Percentiles rank a stretch among this genome's conserved stretches.
Evolutionary conservation across 2,329 filamentous ascomycete species (phyloP).

Genomic region (Hypoxylon sp.): DNA sequence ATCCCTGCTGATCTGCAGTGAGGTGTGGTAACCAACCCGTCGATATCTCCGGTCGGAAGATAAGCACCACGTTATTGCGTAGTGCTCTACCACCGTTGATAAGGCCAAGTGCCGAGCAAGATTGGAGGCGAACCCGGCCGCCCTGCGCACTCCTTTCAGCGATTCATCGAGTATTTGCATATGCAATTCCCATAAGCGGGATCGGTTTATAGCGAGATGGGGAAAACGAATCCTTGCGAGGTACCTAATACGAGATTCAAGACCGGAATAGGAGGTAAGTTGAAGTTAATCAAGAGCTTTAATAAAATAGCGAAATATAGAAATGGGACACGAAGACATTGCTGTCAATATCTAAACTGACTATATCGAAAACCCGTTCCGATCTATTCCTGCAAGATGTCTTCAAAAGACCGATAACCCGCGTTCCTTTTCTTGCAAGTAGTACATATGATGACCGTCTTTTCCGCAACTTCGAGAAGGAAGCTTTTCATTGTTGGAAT

Average conservation of each 20-base stretch:
- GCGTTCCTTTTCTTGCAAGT: slow-evolving; percentile 43
- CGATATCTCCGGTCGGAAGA: slow-evolving; percentile 33
- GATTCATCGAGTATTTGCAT: neutral
- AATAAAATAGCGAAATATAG: no score
- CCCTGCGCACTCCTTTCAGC: neutral
- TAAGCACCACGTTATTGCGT: slow-evolving; percentile 15
- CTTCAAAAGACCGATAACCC: slow-evolving; percentile 43
- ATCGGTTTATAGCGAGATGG: no score
- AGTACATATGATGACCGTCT: slow-evolving; percentile 46
- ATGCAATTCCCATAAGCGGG: no score
- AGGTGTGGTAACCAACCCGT: slow-evolving; percentile 15
- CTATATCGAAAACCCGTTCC: slow-evolving; percentile 7
- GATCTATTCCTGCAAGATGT: slow-evolving; percentile 34
- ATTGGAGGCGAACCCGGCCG: no score
- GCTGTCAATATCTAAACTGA: neutral
- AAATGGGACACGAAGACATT: neutral
- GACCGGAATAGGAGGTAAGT: no score
- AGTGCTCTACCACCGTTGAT: neutral
- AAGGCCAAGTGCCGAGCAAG: neutral
- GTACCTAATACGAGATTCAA: no score
- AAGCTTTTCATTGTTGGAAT: slow-evolving; percentile 37
- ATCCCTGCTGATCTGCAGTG: slow-evolving; percentile 42
- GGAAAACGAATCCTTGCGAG: no score
- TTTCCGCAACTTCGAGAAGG: slow-evolving; percentile 42
- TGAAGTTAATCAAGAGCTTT: no score